phyloP scores from a whole-genome alignment of 1,284 basidiomycete genomes.

The Kalmanozyma brasiliensis region DNA sequence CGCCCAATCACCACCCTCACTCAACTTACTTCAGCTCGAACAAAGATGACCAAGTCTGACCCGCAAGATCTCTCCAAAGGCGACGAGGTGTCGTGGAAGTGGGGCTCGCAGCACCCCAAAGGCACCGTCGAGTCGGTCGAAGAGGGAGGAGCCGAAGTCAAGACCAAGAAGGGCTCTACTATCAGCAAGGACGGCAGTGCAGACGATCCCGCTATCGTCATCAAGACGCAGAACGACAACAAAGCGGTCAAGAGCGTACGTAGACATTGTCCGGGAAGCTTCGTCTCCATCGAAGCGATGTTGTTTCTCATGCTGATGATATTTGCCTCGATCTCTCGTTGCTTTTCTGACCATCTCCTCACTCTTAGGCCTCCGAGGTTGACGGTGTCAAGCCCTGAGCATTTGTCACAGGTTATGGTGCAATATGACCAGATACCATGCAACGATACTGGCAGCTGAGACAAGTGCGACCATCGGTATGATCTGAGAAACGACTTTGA shows the following conservation, averaged over 20 bases:
- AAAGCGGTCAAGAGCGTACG: constrained; percentile 57
- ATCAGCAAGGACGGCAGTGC: constrained; percentile 47
- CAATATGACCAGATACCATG: no score
- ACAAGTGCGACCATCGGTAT: no score
- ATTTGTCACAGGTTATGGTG: no score
- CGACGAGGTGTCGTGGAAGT: constrained; percentile 50
- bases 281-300: not conserved
- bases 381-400: constrained; percentile 51
- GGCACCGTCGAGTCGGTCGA: constrained; percentile 56
- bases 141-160: constrained; percentile 44
- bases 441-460: no score
- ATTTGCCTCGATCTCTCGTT: not conserved
- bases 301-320: not conserved
- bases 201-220: constrained; percentile 50
- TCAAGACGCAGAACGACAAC: constrained; percentile 44
- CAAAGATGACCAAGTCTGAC: constrained; percentile 24
- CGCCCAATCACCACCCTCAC: no score
- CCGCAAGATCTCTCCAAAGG: constrained; percentile 41
- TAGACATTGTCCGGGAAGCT: not conserved
- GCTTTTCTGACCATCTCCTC: not conserved
- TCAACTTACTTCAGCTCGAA: not conserved
- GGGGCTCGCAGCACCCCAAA: constrained; percentile 47
- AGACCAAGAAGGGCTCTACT: constrained; percentile 54
- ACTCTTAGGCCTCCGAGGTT: constrained; percentile 48
- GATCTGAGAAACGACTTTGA: no score